A percentile compares a stretch with the other conserved stretches of the same genome.
Conservation (phyloP, 441 rosid species). For the Melastoma candidum region DNA sequence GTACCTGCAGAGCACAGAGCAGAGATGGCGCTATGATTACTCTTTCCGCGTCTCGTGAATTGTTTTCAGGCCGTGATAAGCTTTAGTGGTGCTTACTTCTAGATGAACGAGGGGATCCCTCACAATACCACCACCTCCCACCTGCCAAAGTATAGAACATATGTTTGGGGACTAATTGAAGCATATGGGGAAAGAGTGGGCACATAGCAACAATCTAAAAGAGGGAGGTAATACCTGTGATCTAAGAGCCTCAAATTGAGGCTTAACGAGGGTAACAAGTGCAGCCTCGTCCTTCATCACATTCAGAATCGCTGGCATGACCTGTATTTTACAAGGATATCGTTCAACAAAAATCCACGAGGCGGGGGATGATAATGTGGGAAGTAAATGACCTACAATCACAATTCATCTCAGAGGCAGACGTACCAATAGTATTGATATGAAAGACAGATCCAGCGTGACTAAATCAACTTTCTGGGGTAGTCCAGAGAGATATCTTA, state of each 20-base stretch:
- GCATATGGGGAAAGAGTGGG: background rate
- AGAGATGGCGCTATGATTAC: no score
- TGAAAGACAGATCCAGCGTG: slow-evolving; percentile 92
- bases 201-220: background rate
- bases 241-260: slow-evolving; percentile 93
- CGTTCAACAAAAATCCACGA: background rate
- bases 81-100: slow-evolving; percentile 38
- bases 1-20: slow-evolving; percentile 30
- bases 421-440: slow-evolving; percentile 75
- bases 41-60: background rate
- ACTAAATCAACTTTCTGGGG: slow-evolving; percentile 91
- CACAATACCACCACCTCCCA: slow-evolving; percentile 86
- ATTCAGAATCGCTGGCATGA: slow-evolving; percentile 84
- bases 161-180: no score
- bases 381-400: background rate
- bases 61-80: background rate
- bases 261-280: slow-evolving; percentile 72
- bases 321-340: slow-evolving; percentile 29
- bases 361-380: background rate
- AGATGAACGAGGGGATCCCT: slow-evolving; percentile 82
- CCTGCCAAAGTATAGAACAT: slow-evolving; percentile 29
- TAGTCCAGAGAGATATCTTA: slow-evolving; percentile 70
- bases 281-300: slow-evolving; percentile 76
- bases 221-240: slow-evolving; percentile 48
- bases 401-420: slow-evolving; percentile 5